Percentiles rank a stretch among this genome's conserved stretches.
These are phyloP conservation scores for Pulicaria dysenterica DNA, from an alignment of 129 eudicot species.

Conservation along the genomic window DNA sequence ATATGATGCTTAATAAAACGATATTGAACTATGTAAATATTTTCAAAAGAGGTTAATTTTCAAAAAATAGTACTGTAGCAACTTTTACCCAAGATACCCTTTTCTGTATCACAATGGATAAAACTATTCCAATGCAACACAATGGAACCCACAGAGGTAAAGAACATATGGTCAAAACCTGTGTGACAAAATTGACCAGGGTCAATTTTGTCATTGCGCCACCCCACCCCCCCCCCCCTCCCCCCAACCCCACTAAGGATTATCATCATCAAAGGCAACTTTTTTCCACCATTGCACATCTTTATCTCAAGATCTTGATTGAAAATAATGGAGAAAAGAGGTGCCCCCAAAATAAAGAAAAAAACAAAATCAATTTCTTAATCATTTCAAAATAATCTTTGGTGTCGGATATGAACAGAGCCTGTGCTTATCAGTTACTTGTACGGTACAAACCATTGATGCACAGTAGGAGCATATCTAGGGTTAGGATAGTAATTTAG, in stretches of 20 bases:
- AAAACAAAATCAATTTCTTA: conserved; percentile 23
- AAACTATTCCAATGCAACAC: conserved; percentile 28
- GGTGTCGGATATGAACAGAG: conserved; percentile 4
- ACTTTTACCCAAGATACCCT: conserved; percentile 10
- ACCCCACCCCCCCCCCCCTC: too few relatives aligned
- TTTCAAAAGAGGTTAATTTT: neutral
- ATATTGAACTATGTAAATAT: too few relatives aligned
- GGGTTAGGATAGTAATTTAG: conserved; percentile 10
- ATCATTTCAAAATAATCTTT: conserved; percentile 32
- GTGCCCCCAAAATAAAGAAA: conserved; percentile 20
- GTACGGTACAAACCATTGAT: conserved; percentile 22
- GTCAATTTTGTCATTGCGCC: conserved; percentile 38
- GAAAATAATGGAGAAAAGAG: conserved; percentile 23
- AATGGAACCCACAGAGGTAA: conserved; percentile 34
- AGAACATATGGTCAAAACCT: conserved; percentile 32
- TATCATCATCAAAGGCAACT: conserved; percentile 41
- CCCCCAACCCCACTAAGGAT: conserved; percentile 29
- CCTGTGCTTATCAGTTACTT: conserved; percentile 14
- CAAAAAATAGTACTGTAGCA: neutral
- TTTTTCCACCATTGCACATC: conserved; percentile 31
- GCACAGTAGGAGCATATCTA: neutral
- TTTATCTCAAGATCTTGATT: conserved; percentile 38
- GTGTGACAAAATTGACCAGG: conserved; percentile 32
- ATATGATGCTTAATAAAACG: too few relatives aligned
- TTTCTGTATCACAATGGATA: conserved; percentile 34